Evolutionary conservation across 306 rosid species (phyloP), one percentile per base, ranked within the genome.

Genomic region (Pterocarpus macrocarpus): DNA sequence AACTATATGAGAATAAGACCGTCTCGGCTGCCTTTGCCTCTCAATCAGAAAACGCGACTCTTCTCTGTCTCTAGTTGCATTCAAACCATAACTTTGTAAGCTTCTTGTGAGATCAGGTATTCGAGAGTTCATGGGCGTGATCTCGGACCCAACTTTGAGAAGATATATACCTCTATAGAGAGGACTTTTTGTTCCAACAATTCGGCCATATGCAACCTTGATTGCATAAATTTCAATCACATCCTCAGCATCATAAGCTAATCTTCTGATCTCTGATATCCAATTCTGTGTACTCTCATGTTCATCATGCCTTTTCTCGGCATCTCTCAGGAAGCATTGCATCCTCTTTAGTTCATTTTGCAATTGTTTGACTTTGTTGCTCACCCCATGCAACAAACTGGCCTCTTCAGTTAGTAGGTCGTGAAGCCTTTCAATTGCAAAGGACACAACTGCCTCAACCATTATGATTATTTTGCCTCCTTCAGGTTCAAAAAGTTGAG

Each of bases 181-280:
- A 32, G 83, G 82, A 73, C 39, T 82, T 50, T 44, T 36, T 13
- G 56, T 39, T 75, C 59, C 34, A 47, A 45, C 1, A 36, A 77
- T 22, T 22, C 28, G 28, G 28, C 28, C 28, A 22, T 22, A 22
- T 22, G 28, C 28, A 22, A 22, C 28, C 28, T 22, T 67, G 4
- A 86, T 75, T 69, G 86, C 83, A 69, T 85, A 85, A 38, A 14
- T 75, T 82, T 90, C 90, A n/a, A 88, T 77, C 65, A 79, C 73
- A 63, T 90, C 88, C 83, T 86, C 89, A 30, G 81, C 84, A 58
- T 86, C 85, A 52, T 83, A 83, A 38, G 92, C 88, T 76, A 82
- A 36, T 17, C 81, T 68, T 82, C 84, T 77, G 17, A 90, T 78
- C 62, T 90, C 88, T 4, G 77, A 70, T 73, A 85, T 76, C 87